Evolutionary conservation across 306 rosid genomes (phyloP).

Genomic region (Astragalus glycyphyllos): DNA sequence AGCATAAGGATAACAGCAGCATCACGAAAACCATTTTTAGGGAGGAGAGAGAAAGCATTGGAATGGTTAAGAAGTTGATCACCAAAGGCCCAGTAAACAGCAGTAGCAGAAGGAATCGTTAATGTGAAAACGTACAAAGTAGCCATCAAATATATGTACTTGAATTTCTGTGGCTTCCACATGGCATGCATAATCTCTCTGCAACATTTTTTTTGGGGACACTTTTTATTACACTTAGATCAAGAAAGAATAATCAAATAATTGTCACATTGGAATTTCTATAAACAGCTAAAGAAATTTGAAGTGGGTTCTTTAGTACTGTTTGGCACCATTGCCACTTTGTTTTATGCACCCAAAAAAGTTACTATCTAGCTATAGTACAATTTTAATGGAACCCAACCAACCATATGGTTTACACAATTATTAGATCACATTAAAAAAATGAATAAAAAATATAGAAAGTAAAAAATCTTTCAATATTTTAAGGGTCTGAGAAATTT

Average conservation of each 20-base stretch:
- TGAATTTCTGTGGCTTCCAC: slow-evolving; percentile 99
- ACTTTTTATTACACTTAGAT: slow-evolving; percentile 16
- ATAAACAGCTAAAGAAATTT: slow-evolving; percentile 2
- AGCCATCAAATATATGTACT: slow-evolving; percentile 85
- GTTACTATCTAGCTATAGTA: slow-evolving; percentile 15
- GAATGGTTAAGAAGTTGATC: slow-evolving; percentile 85
- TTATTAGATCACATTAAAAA: background rate
- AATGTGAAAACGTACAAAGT: slow-evolving; percentile 89
- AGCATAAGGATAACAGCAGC: slow-evolving; percentile 93
- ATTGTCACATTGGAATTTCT: slow-evolving; percentile 36
- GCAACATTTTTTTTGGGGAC: slow-evolving; percentile 22
- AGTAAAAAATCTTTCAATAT: too few species aligned
- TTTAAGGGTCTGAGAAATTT: too few species aligned
- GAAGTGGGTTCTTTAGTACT: background rate
- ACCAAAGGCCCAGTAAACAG: slow-evolving; percentile 97
- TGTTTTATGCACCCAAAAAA: slow-evolving; percentile 23
- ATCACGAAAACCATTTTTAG: slow-evolving; percentile 77
- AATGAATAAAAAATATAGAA: background rate
- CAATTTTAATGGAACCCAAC: background rate
- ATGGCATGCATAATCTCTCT: slow-evolving; percentile 99
- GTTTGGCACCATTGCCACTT: slow-evolving; percentile 31
- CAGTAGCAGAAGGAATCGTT: slow-evolving; percentile 82
- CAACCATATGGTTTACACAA: background rate
- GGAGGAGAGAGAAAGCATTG: slow-evolving; percentile 91
- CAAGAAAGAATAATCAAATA: slow-evolving; percentile 33